Evolutionary conservation across 768 basidiomycete species (phyloP), one percentile per base, ranked within the genome.

Genomic region (Boletus vermiculosoides): DNA sequence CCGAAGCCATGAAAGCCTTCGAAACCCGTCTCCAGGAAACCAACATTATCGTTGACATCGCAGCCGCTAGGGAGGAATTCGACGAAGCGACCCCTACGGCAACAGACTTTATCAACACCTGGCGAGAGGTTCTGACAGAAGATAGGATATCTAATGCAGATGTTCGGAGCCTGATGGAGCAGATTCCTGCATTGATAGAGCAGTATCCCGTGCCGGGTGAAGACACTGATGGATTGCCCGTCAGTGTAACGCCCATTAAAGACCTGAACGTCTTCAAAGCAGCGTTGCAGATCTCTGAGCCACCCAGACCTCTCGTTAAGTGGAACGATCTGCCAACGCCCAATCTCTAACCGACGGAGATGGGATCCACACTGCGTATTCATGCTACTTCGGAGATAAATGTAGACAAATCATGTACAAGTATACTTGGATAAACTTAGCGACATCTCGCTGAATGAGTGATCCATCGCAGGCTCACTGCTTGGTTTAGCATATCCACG

Each of bases 271-370:
- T 71, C 28, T 94, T 94, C 78, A 92, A 83, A 71, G 77, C 79
- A 30, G 70, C 77, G 10, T 71, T 95, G 50, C 66, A 70, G 41
- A 71, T 78, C 18, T 81, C 87, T 5, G 77, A 78, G 28, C 79
- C 80, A 58, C 82, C 88, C n/a, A 78, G 77, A 39, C 85, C 92
- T 3, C 74, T 93, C 61, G 86, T 85, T 1, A 73, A 84, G 50
- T 92, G 88, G 88, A 83, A 81, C 34, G 90, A 92, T 73, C 74
- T 90, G 52, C 88, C 87, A 20, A 68, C 73, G 7, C 69, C 87
- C 2, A 85, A 78, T 59, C 78, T 83, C 45, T 88, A 72, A 78
- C 30, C 10, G n/a, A 39, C 11, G 31, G 23, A 18, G 23, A 42
- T 25, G n/a, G 37, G 11, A 33, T 40, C 9, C 31, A 33, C 20